Base-by-base conservation (phyloP, 495 filamentous ascomycete genomes). In the Geoglossum glabrum region DNA sequence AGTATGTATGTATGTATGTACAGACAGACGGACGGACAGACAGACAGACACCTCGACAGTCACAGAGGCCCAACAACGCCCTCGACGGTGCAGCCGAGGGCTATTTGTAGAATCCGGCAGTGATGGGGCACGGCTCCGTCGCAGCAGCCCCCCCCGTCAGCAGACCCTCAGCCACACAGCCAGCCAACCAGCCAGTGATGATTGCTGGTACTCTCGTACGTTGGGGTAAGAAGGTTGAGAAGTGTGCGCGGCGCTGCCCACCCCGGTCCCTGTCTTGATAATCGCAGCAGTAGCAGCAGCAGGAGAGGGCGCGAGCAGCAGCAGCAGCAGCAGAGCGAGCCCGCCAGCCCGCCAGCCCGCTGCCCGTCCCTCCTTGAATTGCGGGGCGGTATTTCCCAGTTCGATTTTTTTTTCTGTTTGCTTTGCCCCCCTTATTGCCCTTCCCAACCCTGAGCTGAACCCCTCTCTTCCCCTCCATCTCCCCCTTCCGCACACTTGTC, bases 391-490 rank as follows among this genome's bases (percentile, higher is more conserved):
- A 50, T 7, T 50, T 50, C 26, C 46, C 46, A 25, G 5, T 25
- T 23, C 46, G 9, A 50, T 25, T 50, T 50, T 50, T 50, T 50
- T 50, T 50, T 10, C 46, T 25, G 46, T 50, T 50, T 50, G 46
- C 46, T 50, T 15, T 50, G 46, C 46, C 54, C 31, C 36, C 36
- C 27, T 57, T 27, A 34, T 45, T 43, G 21, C 15, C 40, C 23
- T 36, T 36, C 54, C 36, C 30, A 27, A 25, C 54, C 27, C 25
- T 43, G 1, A 34, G 26, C 54, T 57, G 26, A 28, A 28, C 56
- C 21, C 56, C 56, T 57, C 56, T 57, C 21, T 31, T 57, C 30
- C 36, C 34, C 56, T 57, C 30, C 34, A 55, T 34, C 54, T 34
- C 36, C 51, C n/a, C 51, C 17, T 23, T 34, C 36, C 54, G 17